Evolutionary conservation across 1,139 yeast genomes (phyloP), one percentile per base, ranked within the genome.

Genomic region (Suhomyces terraborum): DNA sequence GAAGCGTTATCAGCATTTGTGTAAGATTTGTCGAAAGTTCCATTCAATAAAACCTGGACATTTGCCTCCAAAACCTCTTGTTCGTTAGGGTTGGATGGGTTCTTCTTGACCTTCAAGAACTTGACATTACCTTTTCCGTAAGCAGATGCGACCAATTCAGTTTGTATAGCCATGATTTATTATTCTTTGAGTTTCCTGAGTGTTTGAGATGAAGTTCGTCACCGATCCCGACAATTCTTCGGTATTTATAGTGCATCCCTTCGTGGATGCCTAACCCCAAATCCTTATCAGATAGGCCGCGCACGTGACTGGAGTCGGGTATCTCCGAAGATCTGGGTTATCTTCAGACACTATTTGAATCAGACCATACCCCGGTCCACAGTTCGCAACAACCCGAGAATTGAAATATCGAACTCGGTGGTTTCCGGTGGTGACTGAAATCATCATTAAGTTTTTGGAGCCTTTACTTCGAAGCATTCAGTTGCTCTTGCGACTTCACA

Each of bases 61-160:
- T 88, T 84, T 45, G 95, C 88, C 67, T 89, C 96, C 61, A 86
- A 77, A 35, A 89, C 81, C 43, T 88, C 85, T 63, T 89, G 97
- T 42, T 75, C 73, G 54, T 74, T 66, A 16, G 91, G 86, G 64
- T 88, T 77, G 42, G 68, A 52, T 42, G 86, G 77, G 63, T 86
- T 86, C 58, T 84, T 84, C 67, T 81, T 84, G 55, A 88, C 95
- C 66, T 88, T 89, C 55, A 89, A 77, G 63, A 89, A 86, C 64
- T 89, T 88, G 60, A 89, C 96, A 66, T 88, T 87, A 61, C 80
- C 95, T 65, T 89, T 89, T 52, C 97, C 97, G 75, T 89, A 88
- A 17, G 88, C 72, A 13, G 91, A 83, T 23, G 60, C 55, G 38
- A 67, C 45, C 51, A 75, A 62, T 55, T 60, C 36, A 4, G 52